Conservation (phyloP, 164 flowering plant genomes). For the Umbellularia californica region DNA sequence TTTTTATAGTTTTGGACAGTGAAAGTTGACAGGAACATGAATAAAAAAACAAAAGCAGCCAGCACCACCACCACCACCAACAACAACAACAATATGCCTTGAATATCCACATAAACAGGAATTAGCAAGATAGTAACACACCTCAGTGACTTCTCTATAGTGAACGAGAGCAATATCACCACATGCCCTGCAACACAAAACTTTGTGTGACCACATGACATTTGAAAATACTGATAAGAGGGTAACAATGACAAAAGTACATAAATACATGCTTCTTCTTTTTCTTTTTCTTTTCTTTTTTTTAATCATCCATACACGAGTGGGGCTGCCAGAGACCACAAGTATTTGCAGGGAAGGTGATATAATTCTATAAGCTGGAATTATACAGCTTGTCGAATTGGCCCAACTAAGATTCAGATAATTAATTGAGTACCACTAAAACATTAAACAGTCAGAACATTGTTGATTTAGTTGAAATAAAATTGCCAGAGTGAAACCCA, state of each 20-base stretch:
- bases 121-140: constrained; percentile 25
- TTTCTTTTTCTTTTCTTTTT: no score
- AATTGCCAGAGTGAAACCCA: background rate
- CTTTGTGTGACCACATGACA: background rate
- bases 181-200: constrained; percentile 54
- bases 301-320: no score
- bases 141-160: constrained; percentile 79
- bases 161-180: constrained; percentile 96
- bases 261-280: no score
- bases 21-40: background rate
- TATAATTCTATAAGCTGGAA: background rate
- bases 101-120: constrained; percentile 4
- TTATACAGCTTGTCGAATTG: background rate
- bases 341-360: no score
- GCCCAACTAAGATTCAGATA: background rate
- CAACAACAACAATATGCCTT: background rate
- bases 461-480: background rate
- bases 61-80: no score
- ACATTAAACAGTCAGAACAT: background rate
- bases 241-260: background rate
- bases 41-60: background rate
- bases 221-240: background rate
- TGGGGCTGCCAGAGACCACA: no score
- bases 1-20: background rate
- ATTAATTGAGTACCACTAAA: background rate